Evolutionary conservation across 192 early-diverging fungal genomes (phyloP).

Genomic region (Podila epigama): DNA sequence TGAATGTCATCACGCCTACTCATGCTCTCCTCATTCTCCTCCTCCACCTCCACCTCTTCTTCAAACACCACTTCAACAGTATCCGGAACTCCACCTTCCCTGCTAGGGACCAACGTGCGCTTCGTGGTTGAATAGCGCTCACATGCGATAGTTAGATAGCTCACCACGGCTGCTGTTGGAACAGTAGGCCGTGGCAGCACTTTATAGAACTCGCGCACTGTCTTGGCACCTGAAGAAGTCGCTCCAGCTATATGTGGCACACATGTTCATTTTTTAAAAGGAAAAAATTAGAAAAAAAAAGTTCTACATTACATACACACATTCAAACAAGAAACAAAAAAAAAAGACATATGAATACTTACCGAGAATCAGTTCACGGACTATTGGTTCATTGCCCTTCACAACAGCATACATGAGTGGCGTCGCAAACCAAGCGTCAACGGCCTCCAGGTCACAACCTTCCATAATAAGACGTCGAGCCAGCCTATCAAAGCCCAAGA

Average conservation of each 20-base stretch:
- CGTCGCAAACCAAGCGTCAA: slow-evolving; percentile 34
- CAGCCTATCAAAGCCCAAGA: slow-evolving; percentile 16
- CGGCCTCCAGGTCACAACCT: slow-evolving; percentile 28
- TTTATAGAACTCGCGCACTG: slow-evolving; percentile 16
- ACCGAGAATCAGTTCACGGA: slow-evolving; percentile 19
- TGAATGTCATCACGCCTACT: too few relatives aligned
- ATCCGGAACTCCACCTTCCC: neutral
- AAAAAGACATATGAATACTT: neutral
- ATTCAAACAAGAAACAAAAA: neutral
- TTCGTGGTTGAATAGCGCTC: slow-evolving; percentile 15
- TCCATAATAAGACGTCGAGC: slow-evolving; percentile 23
- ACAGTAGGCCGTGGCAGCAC: slow-evolving; percentile 16
- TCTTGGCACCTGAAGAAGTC: slow-evolving; percentile 21
- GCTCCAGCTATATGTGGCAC: slow-evolving; percentile 22
- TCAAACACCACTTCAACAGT: slow-evolving; percentile 11
- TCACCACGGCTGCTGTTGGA: slow-evolving; percentile 9
- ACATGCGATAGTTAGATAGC: slow-evolving; percentile 22
- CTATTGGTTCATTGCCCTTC: slow-evolving; percentile 24
- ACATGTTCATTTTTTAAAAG: neutral
- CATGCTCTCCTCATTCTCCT: neutral
- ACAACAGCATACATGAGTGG: slow-evolving; percentile 44
- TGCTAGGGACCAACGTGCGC: slow-evolving; percentile 2
- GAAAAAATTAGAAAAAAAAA: neutral
- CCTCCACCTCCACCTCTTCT: slow-evolving; percentile 12
- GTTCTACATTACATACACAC: neutral